Conservation (phyloP, 2,329 filamentous ascomycete genomes). For the Cladosporium colombiae region DNA sequence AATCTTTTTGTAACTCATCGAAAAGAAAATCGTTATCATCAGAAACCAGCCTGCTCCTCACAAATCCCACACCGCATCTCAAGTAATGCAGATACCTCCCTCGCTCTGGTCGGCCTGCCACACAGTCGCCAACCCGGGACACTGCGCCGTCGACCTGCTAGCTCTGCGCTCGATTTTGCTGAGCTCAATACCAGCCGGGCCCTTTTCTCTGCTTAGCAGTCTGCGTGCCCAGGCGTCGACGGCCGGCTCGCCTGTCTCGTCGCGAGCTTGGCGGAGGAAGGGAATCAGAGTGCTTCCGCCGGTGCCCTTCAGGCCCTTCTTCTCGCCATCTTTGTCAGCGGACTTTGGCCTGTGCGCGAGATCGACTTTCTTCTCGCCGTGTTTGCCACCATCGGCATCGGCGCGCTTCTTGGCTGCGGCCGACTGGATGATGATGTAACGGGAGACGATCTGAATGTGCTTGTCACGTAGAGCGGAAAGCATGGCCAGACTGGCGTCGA, state of each 20-base stretch:
- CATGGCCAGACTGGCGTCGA: conserved; percentile 85
- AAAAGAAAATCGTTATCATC: background rate
- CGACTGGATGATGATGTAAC: conserved; percentile 91
- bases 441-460: conserved; percentile 93
- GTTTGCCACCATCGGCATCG: conserved; percentile 45
- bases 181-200: conserved; percentile 37
- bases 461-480: conserved; percentile 81
- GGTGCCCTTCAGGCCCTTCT: conserved; percentile 76
- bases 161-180: conserved; percentile 14
- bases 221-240: conserved; percentile 67
- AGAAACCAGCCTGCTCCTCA: background rate
- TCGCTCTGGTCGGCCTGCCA: conserved; percentile 18
- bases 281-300: conserved; percentile 92
- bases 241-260: conserved; percentile 92
- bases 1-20: background rate
- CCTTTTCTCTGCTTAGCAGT: conserved; percentile 54
- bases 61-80: background rate
- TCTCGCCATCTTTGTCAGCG: conserved; percentile 25
- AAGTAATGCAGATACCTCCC: conserved; percentile 17
- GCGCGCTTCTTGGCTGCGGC: conserved; percentile 59
- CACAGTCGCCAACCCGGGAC: conserved; percentile 16
- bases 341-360: conserved; percentile 21
- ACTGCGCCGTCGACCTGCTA: conserved; percentile 8
- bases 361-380: conserved; percentile 61
- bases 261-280: conserved; percentile 92